Percentiles rank a stretch among this genome's conserved stretches.
Evolutionary conservation across 148 eudicot species (phyloP).

Genomic region (Rhododendron williamsianum): DNA sequence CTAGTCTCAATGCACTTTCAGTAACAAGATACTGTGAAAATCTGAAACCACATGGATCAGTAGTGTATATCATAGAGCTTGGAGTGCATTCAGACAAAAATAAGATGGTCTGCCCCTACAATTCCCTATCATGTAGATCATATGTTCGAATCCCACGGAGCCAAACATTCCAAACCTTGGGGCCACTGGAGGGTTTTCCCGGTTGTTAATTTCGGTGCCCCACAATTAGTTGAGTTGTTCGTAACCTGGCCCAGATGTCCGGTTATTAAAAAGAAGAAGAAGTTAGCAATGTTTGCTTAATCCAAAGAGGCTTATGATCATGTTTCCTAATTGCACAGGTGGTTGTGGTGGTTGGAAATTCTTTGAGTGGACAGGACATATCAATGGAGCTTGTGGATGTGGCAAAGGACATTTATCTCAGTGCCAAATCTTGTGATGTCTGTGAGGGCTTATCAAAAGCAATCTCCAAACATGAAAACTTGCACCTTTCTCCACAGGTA

Average conservation of each 20-base stretch:
- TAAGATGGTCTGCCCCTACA: background rate
- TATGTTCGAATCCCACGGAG: too few relatives aligned
- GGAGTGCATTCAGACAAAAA: too few relatives aligned
- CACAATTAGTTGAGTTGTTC: too few relatives aligned
- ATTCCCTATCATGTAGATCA: background rate
- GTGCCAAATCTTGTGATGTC: constrained; percentile 44
- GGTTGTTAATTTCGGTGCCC: too few relatives aligned
- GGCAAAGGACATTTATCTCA: constrained; percentile 61
- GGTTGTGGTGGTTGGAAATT: constrained; percentile 73
- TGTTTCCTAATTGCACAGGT: constrained; percentile 29
- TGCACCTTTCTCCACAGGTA: constrained; percentile 62
- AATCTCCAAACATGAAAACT: constrained; percentile 42
- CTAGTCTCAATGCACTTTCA: too few relatives aligned
- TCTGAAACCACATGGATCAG: too few relatives aligned
- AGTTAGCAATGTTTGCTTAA: background rate
- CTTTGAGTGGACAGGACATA: constrained; percentile 67
- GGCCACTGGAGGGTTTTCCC: too few relatives aligned
- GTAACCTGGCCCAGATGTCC: too few relatives aligned
- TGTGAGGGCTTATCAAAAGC: constrained; percentile 59
- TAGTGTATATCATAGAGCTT: too few relatives aligned
- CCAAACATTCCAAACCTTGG: too few relatives aligned
- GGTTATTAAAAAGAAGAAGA: background rate
- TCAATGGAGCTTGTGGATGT: constrained; percentile 68
- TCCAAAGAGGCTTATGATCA: background rate
- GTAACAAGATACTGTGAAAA: too few relatives aligned